A percentile compares a stretch with the other conserved stretches of the same genome.
Conservation (phyloP, 768 basidiomycete genomes). For the Tulasnella sp. region DNA sequence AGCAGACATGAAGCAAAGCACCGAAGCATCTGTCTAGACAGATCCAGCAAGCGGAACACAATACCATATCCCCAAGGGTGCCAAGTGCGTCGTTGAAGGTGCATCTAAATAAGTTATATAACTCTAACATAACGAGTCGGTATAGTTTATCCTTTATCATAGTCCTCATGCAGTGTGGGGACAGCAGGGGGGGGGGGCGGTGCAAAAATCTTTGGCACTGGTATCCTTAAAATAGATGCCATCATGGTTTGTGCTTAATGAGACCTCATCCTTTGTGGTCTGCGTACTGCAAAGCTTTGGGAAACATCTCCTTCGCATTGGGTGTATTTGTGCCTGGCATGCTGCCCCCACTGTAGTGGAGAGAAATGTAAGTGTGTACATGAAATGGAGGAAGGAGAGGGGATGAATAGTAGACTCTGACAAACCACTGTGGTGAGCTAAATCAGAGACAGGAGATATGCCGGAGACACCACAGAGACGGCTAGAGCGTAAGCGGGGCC, state of each 20-base stretch:
- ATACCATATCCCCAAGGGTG: constrained; percentile 12
- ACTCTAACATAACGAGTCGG: background rate
- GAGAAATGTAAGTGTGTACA: constrained; percentile 26
- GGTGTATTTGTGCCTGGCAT: constrained; percentile 53
- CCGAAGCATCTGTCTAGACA: constrained; percentile 7
- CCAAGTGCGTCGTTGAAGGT: background rate
- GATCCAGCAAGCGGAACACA: constrained; percentile 12
- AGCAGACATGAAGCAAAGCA: background rate
- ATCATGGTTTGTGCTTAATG: constrained; percentile 68
- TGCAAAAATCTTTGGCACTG: constrained; percentile 66
- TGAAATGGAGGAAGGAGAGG: no score
- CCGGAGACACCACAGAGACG: no score
- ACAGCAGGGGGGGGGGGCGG: constrained; percentile 62
- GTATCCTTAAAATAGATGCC: no score
- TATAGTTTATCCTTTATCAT: background rate
- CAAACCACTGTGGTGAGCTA: no score
- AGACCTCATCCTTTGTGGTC: constrained; percentile 61
- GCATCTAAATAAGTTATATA: background rate
- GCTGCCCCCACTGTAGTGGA: constrained; percentile 50
- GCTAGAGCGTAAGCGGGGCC: no score
- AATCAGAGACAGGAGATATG: no score
- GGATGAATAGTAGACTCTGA: no score
- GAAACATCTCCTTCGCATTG: constrained; percentile 43
- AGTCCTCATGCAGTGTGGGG: constrained; percentile 19
- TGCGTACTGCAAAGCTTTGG: constrained; percentile 55